phyloP scores from a whole-genome alignment of 345 rosid species.

The Noccaea caerulescens region DNA sequence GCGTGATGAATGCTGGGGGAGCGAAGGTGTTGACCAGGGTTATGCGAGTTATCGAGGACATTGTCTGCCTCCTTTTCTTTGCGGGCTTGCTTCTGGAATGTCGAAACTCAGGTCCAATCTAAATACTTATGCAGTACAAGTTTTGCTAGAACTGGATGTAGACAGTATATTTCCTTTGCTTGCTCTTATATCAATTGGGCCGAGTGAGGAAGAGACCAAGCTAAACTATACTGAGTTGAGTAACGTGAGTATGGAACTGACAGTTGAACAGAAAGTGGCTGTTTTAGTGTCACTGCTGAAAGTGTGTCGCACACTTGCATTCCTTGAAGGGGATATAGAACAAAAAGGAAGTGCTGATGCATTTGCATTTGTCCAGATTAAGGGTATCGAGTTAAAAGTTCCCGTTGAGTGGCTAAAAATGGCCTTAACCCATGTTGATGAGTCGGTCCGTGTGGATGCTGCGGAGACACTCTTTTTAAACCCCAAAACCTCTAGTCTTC shows the following conservation, averaged over 20 bases:
- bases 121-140: conserved; percentile 85
- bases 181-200: conserved; percentile 63
- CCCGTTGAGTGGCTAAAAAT: conserved; percentile 78
- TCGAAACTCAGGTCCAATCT: conserved; percentile 92
- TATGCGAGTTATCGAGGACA: conserved; percentile 63
- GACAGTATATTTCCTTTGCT: conserved; percentile 92
- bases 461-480: conserved; percentile 94
- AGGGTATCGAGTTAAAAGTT: conserved; percentile 72
- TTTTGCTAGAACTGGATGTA: conserved; percentile 78
- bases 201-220: conserved; percentile 53
- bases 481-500: conserved; percentile 87
- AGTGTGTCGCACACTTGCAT: conserved; percentile 86
- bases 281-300: conserved; percentile 80
- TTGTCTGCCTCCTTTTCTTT: conserved; percentile 75
- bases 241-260: conserved; percentile 48
- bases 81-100: conserved; percentile 86
- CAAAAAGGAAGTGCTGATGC: conserved; percentile 44
- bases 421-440: conserved; percentile 91
- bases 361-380: conserved; percentile 65
- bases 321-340: conserved; percentile 91
- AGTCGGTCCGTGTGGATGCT: conserved; percentile 89
- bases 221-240: conserved; percentile 47
- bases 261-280: conserved; percentile 80
- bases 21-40: conserved; percentile 76
- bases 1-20: conserved; percentile 88